phyloP scores from a whole-genome alignment of 2,329 filamentous ascomycete species.

The Blumeria hordei region DNA sequence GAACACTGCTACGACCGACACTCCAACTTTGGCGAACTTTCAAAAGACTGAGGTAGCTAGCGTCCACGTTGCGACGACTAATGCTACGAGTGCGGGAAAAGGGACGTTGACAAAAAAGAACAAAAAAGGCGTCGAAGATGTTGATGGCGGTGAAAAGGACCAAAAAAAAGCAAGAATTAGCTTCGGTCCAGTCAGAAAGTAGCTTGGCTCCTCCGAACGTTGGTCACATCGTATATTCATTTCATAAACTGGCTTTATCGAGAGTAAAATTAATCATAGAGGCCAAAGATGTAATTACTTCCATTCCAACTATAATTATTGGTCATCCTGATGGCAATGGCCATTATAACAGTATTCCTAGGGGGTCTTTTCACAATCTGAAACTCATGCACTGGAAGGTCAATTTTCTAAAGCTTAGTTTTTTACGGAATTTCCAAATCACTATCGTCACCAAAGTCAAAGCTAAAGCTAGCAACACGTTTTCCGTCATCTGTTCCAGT shows the following conservation, averaged over 20 bases:
- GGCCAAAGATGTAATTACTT: not conserved
- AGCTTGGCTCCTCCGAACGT: not conserved
- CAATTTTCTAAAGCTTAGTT: not conserved
- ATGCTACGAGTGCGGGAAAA: conserved; percentile 18
- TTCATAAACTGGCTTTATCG: not conserved
- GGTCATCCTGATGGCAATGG: not conserved
- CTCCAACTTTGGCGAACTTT: conserved; percentile 30
- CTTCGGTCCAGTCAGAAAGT: conserved; percentile 13
- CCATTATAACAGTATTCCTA: too few relatives aligned
- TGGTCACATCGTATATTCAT: not conserved
- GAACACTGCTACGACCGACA: conserved; percentile 23
- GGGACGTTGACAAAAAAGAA: conserved; percentile 25
- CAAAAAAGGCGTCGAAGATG: conserved; percentile 27
- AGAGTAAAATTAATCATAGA: not conserved
- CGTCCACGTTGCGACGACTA: conserved; percentile 26
- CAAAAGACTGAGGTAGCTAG: conserved; percentile 22
- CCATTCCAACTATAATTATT: not conserved
- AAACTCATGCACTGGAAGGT: not conserved
- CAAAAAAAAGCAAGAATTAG: conserved; percentile 14
- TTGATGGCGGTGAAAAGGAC: conserved; percentile 30
- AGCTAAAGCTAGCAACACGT: conserved; percentile 28
- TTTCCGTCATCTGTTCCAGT: conserved; percentile 28
- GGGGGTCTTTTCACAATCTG: too few relatives aligned
- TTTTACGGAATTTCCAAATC: conserved; percentile 20
- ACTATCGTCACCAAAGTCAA: conserved; percentile 35